Base-by-base conservation (phyloP, 768 basidiomycete species). In the Leccinum longicurvipes region DNA sequence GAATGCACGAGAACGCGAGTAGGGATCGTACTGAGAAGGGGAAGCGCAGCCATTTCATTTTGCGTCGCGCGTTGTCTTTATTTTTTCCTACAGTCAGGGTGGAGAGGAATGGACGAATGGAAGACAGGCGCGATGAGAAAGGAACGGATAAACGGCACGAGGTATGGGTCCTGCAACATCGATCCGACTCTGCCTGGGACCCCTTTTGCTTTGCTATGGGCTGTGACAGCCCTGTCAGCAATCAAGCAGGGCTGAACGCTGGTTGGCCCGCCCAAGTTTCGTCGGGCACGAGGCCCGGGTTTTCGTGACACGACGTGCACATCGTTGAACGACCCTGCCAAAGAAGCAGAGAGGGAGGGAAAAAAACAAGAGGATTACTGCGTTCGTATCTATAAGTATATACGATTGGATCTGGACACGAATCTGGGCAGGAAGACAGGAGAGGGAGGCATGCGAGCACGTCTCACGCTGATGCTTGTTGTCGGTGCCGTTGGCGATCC, bases 221-320 rank as follows among this genome's bases (percentile, higher is more conserved):
- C n/a, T 21, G 11, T 41, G 19, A 44, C 42, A 24, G 39, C 39
- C 39, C 50, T 21, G 51, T 15, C 50, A 19, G 19, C 21, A 23
- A 21, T 46, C 25, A 28, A 21, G 31, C 21, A 34, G 21, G 21
- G 17, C 17, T 24, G 21, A 44, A 44, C 14, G 42, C 42, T 31
- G 28, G 51, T 29, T 51, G 44, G 45, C 21, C 27, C 8, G 4
- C 49, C n/a, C 47, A 28, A 39, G 25, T 29, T 48, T 54, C 36
- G 51, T 31, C n/a, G 53, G 54, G 11, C 54, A 55, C 54, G 54
- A 55, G 53, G 53, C 53, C 23, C 32, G 32, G 15, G 19, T 36
- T 24, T n/a, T 53, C 51, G 53, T 53, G 11, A 44, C 42, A 44
- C 42, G 45, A 46, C 29, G 11, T 24, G 29, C 21, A 42, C 56